phyloP scores from a whole-genome alignment of 306 rosid genomes.

The Datisca glomerata region DNA sequence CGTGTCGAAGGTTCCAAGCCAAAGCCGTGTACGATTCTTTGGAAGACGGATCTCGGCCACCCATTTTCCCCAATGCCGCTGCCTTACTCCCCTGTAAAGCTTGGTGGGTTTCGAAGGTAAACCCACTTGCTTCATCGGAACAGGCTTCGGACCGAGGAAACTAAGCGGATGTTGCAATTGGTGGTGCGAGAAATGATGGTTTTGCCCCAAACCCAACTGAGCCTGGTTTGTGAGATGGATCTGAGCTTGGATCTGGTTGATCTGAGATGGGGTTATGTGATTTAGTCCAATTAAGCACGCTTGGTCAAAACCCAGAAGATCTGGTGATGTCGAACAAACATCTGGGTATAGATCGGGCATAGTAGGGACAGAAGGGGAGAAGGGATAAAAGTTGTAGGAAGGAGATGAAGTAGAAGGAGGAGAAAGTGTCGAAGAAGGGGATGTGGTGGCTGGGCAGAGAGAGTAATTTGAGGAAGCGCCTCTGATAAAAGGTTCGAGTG shows the following conservation, averaged over 20 bases:
- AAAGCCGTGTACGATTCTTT: conserved; percentile 80
- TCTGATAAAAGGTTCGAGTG: conserved; percentile 91
- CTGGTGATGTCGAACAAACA: conserved; percentile 29
- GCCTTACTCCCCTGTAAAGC: conserved; percentile 93
- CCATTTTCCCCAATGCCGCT: conserved; percentile 99
- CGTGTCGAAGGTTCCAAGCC: conserved; percentile 95
- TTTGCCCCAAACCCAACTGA: background rate
- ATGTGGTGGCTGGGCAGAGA: background rate
- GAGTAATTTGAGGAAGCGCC: conserved; percentile 24
- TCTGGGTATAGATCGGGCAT: conserved; percentile 26
- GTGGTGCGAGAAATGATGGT: too few species aligned
- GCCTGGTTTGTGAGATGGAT: conserved; percentile 28
- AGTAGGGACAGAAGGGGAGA: conserved; percentile 13
- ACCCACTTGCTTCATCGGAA: conserved; percentile 67
- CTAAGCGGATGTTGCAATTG: conserved; percentile 19
- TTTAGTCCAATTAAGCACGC: conserved; percentile 47
- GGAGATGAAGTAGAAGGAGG: background rate
- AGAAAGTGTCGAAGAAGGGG: conserved; percentile 13
- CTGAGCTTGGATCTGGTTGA: conserved; percentile 57
- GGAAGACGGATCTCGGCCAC: conserved; percentile 97
- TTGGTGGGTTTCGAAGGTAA: conserved; percentile 54
- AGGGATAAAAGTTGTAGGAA: conserved; percentile 10
- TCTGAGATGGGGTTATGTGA: conserved; percentile 51
- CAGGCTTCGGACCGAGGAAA: conserved; percentile 51
- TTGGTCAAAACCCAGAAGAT: conserved; percentile 27